A percentile compares a stretch with the other conserved stretches of the same genome.
These are phyloP conservation scores for Syzygium aromaticum DNA, from an alignment of 345 rosid genomes.

Conservation along the genomic window DNA sequence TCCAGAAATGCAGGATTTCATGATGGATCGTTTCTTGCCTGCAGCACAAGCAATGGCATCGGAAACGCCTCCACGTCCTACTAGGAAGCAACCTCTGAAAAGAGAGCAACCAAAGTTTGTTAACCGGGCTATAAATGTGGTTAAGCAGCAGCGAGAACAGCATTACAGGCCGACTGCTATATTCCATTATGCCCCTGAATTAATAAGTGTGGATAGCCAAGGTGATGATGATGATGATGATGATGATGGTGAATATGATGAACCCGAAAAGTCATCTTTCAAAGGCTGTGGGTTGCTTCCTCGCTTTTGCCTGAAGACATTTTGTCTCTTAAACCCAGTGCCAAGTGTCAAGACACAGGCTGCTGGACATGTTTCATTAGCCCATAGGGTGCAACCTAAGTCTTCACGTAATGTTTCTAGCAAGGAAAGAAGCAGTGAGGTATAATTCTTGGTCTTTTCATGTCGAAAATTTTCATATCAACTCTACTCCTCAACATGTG, in stretches of 20 bases:
- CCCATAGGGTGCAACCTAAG: neutral
- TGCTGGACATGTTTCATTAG: slow-evolving; percentile 1
- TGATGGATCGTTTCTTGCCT: slow-evolving; percentile 90
- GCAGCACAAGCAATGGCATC: slow-evolving; percentile 87
- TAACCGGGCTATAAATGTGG: slow-evolving; percentile 13
- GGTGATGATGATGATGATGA: slow-evolving; percentile 40
- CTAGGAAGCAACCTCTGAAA: slow-evolving; percentile 36
- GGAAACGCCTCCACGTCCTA: slow-evolving; percentile 41
- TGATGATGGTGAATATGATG: slow-evolving; percentile 14
- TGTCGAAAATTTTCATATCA: neutral
- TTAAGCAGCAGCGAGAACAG: slow-evolving; percentile 16
- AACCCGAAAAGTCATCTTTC: slow-evolving; percentile 19
- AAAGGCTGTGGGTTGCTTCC: slow-evolving; percentile 63
- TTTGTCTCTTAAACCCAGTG: slow-evolving; percentile 43
- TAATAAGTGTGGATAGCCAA: slow-evolving; percentile 25
- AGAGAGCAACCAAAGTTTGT: slow-evolving; percentile 21
- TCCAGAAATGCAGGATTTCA: slow-evolving; percentile 51
- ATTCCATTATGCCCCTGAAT: slow-evolving; percentile 14
- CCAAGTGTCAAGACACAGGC: slow-evolving; percentile 40
- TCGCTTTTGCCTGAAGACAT: slow-evolving; percentile 44
- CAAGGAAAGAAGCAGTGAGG: neutral
- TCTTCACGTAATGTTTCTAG: neutral
- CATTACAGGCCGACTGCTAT: slow-evolving; percentile 18
- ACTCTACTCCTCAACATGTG: neutral
- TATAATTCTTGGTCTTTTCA: neutral